Conservation (phyloP, 2,329 filamentous ascomycete species). For the Cordyceps cateniannulata region DNA sequence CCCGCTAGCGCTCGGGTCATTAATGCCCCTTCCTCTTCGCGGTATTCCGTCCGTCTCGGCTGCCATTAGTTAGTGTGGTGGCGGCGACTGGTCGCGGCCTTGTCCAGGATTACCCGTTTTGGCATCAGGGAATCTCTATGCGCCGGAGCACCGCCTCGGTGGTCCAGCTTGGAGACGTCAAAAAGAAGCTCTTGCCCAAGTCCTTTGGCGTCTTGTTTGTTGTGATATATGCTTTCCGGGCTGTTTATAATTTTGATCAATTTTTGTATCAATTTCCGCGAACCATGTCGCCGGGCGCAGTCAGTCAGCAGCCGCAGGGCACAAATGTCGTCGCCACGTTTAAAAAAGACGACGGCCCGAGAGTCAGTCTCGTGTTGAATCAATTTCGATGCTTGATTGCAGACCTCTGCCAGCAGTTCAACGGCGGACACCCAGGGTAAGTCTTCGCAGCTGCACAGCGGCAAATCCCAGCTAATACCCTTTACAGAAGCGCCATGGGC, state of each 20-base stretch:
- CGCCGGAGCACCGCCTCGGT: background rate
- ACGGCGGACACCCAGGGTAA: conserved; percentile 62
- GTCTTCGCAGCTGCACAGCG: conserved; percentile 13
- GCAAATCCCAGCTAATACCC: background rate
- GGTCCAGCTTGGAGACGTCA: background rate
- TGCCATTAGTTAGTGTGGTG: background rate
- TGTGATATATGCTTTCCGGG: too few relatives aligned
- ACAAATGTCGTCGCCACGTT: background rate
- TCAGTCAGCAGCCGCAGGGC: background rate
- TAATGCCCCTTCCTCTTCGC: background rate
- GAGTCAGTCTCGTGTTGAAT: conserved; percentile 45
- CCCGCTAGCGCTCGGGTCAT: background rate
- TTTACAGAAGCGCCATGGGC: conserved; percentile 41
- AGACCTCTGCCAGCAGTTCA: conserved; percentile 64
- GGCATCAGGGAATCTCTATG: background rate
- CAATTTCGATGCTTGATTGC: conserved; percentile 59
- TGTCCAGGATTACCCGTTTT: background rate
- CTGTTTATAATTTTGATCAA: background rate
- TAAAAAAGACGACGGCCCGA: conserved; percentile 15
- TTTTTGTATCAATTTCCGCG: background rate
- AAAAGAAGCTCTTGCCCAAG: background rate
- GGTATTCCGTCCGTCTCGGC: background rate
- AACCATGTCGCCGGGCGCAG: background rate
- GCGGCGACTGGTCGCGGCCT: background rate
- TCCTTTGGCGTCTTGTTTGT: background rate